phyloP scores from a whole-genome alignment of 805 yeast genomes.

The Jamesozyma lodderae region DNA sequence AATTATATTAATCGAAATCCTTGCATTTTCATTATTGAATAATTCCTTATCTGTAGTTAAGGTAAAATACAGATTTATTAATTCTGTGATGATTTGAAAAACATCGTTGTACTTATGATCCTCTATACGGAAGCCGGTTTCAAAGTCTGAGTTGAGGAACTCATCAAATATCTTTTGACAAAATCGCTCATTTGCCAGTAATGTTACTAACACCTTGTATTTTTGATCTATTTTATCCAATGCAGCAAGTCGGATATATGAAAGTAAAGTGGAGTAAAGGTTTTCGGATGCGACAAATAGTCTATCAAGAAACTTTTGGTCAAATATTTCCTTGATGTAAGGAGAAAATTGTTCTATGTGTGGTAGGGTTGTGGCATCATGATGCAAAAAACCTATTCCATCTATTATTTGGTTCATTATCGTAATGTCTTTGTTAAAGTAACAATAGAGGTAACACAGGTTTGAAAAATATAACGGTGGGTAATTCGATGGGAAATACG shows the following conservation, averaged over 20 bases:
- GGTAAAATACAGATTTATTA: conserved; percentile 19
- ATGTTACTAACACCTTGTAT: conserved; percentile 3
- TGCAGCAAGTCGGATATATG: not conserved
- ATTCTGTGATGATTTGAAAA: conserved; percentile 11
- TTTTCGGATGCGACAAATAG: not conserved
- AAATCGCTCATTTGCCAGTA: conserved; percentile 1
- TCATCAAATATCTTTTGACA: not conserved
- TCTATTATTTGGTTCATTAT: not conserved
- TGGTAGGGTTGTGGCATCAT: not conserved
- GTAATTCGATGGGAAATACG: too few species aligned
- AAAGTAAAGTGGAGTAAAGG: not conserved
- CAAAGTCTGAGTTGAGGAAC: not conserved
- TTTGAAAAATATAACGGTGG: not conserved
- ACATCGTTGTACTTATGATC: not conserved
- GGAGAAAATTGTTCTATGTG: not conserved
- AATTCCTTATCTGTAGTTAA: conserved; percentile 26
- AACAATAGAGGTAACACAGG: not conserved
- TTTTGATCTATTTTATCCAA: not conserved
- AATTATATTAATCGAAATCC: too few species aligned
- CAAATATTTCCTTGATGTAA: not conserved
- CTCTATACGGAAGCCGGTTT: not conserved
- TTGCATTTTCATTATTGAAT: conserved; percentile 8
- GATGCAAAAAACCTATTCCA: not conserved
- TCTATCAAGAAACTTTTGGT: not conserved
- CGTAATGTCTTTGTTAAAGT: not conserved